Conservation (phyloP, 345 rosid genomes). For the Eucalyptus polyanthemos region DNA sequence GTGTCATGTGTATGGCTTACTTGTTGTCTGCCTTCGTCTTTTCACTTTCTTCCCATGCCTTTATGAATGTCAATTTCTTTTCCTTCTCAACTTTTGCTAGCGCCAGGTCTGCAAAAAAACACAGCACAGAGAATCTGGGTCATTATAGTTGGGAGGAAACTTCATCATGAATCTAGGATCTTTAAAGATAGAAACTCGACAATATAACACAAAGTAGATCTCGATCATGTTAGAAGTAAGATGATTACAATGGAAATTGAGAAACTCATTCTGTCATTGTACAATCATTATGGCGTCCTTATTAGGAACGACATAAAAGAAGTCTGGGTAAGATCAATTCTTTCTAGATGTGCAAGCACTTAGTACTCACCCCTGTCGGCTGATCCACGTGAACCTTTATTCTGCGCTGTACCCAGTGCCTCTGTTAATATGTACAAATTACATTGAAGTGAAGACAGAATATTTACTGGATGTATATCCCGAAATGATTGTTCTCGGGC, state of each 20-base stretch:
- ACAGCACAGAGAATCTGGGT: background rate
- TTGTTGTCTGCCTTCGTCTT: constrained; percentile 80
- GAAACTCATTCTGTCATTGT: background rate
- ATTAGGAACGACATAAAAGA: background rate
- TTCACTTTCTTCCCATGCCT: constrained; percentile 94
- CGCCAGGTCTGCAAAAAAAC: constrained; percentile 54
- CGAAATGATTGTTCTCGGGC: background rate
- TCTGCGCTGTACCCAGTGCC: constrained; percentile 9
- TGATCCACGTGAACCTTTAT: constrained; percentile 43
- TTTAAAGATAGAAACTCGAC: background rate
- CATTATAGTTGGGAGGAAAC: background rate
- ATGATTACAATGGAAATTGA: background rate
- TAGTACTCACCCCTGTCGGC: constrained; percentile 44
- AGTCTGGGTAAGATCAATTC: background rate
- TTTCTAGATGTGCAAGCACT: background rate
- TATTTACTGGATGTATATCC: background rate
- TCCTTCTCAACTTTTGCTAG: constrained; percentile 73
- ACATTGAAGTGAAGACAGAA: background rate
- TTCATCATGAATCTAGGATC: background rate
- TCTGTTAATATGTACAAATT: constrained; percentile 19
- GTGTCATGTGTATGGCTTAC: constrained; percentile 18
- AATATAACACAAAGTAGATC: background rate
- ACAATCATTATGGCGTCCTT: background rate
- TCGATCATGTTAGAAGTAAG: background rate
- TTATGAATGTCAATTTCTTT: constrained; percentile 48